phyloP scores from a whole-genome alignment of 495 filamentous ascomycete genomes.

The Aspergillus panamensis region DNA sequence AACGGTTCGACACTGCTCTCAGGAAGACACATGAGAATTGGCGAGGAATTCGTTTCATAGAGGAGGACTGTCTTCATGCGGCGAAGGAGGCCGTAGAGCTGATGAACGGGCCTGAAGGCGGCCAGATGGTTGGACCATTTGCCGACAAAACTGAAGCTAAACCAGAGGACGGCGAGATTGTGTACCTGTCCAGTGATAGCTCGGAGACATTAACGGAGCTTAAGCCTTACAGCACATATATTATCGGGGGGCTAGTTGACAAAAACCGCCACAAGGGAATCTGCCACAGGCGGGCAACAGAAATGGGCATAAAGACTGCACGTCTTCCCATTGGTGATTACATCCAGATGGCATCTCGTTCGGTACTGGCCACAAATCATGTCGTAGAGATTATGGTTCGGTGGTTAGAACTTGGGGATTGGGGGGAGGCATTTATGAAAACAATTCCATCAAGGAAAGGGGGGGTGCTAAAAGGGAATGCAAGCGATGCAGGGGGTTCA shows the following conservation, averaged over 20 bases:
- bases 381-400: constrained; percentile 93
- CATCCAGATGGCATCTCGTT: constrained; percentile 79
- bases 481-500: constrained; percentile 8
- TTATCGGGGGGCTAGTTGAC: constrained; percentile 93
- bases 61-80: constrained; percentile 65
- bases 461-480: constrained; percentile 48
- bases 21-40: constrained; percentile 65
- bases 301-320: constrained; percentile 75
- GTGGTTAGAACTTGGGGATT: constrained; percentile 85
- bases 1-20: constrained; percentile 74
- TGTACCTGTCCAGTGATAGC: constrained; percentile 89
- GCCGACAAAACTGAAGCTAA: constrained; percentile 38
- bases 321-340: constrained; percentile 90
- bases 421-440: constrained; percentile 81
- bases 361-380: constrained; percentile 87
- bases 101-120: constrained; percentile 54
- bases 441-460: constrained; percentile 86
- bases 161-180: constrained; percentile 54
- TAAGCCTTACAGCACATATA: constrained; percentile 81
- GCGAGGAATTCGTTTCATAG: constrained; percentile 69
- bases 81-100: constrained; percentile 54
- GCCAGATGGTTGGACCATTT: constrained; percentile 53
- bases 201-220: constrained; percentile 73
- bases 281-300: constrained; percentile 77
- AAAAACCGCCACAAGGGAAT: constrained; percentile 92